Evolutionary conservation across 2,329 filamentous ascomycete species (phyloP).

Genomic region (Berkeleyomyces basicola): DNA sequence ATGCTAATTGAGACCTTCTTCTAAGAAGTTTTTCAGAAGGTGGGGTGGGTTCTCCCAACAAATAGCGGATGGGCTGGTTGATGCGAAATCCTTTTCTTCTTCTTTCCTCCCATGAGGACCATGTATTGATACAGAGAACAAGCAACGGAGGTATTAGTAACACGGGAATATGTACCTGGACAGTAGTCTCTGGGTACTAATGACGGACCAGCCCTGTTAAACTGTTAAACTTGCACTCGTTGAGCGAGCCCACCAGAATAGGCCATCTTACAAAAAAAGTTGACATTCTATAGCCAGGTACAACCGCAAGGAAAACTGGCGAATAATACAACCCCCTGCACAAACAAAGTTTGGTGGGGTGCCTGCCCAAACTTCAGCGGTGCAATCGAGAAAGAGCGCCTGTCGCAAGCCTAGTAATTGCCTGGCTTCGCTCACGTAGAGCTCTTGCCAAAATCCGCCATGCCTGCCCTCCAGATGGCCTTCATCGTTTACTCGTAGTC

Average conservation of each 20-base stretch:
- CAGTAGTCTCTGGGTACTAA: slow-evolving; percentile 1
- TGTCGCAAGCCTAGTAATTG: slow-evolving; percentile 1
- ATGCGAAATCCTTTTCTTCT: background rate
- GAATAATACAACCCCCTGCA: background rate
- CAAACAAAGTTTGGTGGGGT: background rate
- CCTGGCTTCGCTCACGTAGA: background rate
- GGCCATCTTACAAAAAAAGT: background rate
- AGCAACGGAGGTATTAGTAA: background rate
- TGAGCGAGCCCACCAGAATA: slow-evolving; percentile 12
- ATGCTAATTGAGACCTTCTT: background rate
- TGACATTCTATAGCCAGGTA: background rate
- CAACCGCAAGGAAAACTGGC: background rate
- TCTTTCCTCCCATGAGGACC: background rate
- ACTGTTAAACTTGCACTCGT: slow-evolving; percentile 11
- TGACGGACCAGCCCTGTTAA: background rate
- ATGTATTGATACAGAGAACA: background rate
- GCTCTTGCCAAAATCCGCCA: slow-evolving; percentile 10
- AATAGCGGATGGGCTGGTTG: background rate
- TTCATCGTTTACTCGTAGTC: slow-evolving; percentile 4
- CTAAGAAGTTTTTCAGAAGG: slow-evolving; percentile 4
- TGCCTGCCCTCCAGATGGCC: slow-evolving; percentile 4
- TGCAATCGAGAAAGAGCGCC: slow-evolving; percentile 6
- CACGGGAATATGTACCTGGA: background rate
- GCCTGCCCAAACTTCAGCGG: slow-evolving; percentile 1
- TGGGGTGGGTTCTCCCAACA: slow-evolving; percentile 12